phyloP scores from a whole-genome alignment of 306 rosid genomes.

The Lotus japonicus region DNA sequence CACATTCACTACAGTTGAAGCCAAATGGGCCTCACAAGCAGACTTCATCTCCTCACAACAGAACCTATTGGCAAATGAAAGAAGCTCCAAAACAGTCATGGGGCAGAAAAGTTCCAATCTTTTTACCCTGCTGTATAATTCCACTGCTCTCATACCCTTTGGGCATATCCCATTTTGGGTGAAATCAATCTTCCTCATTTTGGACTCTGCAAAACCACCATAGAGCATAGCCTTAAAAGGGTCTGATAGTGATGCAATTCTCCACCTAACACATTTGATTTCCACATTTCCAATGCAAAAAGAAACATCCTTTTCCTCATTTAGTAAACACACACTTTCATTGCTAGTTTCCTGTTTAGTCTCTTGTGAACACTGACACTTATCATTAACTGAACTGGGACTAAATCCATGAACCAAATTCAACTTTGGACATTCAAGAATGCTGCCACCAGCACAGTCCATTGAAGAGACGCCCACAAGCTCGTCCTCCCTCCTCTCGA shows the following conservation, averaged over 20 bases:
- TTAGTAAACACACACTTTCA: slow-evolving; percentile 26
- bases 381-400: slow-evolving; percentile 27
- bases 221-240: slow-evolving; percentile 58
- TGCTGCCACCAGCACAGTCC: slow-evolving; percentile 55
- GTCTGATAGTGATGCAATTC: slow-evolving; percentile 53
- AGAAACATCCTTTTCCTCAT: slow-evolving; percentile 45
- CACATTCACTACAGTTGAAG: slow-evolving; percentile 36
- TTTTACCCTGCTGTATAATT: slow-evolving; percentile 52
- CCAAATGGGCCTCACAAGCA: slow-evolving; percentile 57
- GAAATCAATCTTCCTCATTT: slow-evolving; percentile 43
- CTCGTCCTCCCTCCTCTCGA: slow-evolving; percentile 77
- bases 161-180: slow-evolving; percentile 48
- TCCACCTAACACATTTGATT: slow-evolving; percentile 42
- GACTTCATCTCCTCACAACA: slow-evolving; percentile 72
- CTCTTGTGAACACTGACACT: slow-evolving; percentile 40
- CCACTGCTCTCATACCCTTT: slow-evolving; percentile 59
- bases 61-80: slow-evolving; percentile 56
- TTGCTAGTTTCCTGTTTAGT: slow-evolving; percentile 11
- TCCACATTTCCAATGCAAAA: slow-evolving; percentile 48
- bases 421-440: slow-evolving; percentile 59
- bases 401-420: slow-evolving; percentile 44
- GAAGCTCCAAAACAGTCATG: slow-evolving; percentile 51
- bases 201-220: slow-evolving; percentile 61
- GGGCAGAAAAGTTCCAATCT: slow-evolving; percentile 41
- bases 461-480: slow-evolving; percentile 40